These are phyloP conservation scores for Neurospora sp. DNA, from an alignment of 495 filamentous ascomycete genomes.

Conservation along the genomic window DNA sequence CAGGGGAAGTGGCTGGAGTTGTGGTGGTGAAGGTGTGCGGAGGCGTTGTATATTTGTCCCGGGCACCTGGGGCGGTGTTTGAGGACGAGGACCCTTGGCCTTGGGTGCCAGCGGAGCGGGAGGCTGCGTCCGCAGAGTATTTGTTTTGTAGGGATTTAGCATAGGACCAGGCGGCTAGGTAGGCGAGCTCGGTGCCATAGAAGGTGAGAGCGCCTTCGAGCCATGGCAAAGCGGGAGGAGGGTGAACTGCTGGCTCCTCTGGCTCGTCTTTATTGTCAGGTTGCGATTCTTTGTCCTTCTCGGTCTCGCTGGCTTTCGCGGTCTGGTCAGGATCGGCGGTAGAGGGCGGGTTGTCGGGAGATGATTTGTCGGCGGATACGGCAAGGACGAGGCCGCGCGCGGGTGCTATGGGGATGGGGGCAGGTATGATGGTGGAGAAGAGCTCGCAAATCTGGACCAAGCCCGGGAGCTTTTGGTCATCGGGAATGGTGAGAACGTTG, in stretches of 20 bases:
- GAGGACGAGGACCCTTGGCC: not conserved
- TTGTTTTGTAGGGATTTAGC: conserved; percentile 24
- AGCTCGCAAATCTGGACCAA: conserved; percentile 25
- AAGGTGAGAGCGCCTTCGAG: conserved; percentile 61
- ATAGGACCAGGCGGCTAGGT: conserved; percentile 50
- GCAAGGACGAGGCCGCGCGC: not conserved
- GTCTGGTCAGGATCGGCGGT: not conserved
- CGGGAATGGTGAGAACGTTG: conserved; percentile 6
- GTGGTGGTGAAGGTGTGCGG: not conserved
- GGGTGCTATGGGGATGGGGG: conserved; percentile 4
- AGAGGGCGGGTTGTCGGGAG: not conserved
- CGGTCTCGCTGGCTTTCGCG: not conserved
- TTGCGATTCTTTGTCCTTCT: not conserved
- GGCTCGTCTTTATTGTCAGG: not conserved
- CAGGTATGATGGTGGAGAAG: conserved; percentile 16
- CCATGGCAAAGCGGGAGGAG: conserved; percentile 15
- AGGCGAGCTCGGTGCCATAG: conserved; percentile 63
- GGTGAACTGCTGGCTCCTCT: not conserved
- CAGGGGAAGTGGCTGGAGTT: not conserved
- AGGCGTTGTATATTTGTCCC: not conserved
- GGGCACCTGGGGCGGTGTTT: not conserved
- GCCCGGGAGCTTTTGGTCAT: conserved; percentile 16
- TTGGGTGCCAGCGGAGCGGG: not conserved
- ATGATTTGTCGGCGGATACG: not conserved
- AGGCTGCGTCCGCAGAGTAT: not conserved